Conservation (phyloP, 1,139 yeast species). For the Lodderomyces theae region DNA sequence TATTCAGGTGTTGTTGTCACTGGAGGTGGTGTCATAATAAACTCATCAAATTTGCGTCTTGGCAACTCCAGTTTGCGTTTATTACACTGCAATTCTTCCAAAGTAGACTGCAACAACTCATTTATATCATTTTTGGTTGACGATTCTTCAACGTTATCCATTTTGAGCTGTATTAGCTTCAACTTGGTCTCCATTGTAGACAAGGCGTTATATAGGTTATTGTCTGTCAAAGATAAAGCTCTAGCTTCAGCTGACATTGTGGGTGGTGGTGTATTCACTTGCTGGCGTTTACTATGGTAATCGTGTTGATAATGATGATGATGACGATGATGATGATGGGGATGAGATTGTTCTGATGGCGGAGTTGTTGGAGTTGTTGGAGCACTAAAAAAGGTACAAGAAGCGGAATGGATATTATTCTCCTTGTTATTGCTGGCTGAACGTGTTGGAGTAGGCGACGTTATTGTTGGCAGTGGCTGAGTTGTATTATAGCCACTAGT, state of each 20-base stretch:
- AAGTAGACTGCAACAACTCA: constrained; percentile 2
- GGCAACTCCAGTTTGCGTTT: constrained; percentile 2
- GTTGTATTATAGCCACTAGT: not conserved
- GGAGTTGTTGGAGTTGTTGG: not conserved
- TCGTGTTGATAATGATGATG: too few species aligned
- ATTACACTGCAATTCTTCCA: constrained; percentile 2
- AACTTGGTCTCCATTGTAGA: constrained; percentile 4
- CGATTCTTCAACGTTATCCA: not conserved
- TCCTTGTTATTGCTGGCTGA: too few species aligned
- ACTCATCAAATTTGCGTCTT: not conserved
- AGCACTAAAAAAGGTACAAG: too few species aligned
- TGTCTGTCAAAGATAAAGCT: too few species aligned
- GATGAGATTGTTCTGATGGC: not conserved
- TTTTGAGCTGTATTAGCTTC: constrained; percentile 3
- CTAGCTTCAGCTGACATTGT: too few species aligned
- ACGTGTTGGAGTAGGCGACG: not conserved
- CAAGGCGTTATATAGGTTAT: too few species aligned
- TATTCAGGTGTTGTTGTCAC: too few species aligned
- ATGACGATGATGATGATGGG: too few species aligned
- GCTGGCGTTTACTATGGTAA: too few species aligned
- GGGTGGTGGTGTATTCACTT: constrained; percentile 1
- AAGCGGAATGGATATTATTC: too few species aligned
- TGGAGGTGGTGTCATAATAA: not conserved
- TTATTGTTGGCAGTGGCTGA: not conserved
- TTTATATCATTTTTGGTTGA: not conserved